Evolutionary conservation across 2,329 filamentous ascomycete genomes (phyloP).

Genomic region (Emergomyces pasteurianus): DNA sequence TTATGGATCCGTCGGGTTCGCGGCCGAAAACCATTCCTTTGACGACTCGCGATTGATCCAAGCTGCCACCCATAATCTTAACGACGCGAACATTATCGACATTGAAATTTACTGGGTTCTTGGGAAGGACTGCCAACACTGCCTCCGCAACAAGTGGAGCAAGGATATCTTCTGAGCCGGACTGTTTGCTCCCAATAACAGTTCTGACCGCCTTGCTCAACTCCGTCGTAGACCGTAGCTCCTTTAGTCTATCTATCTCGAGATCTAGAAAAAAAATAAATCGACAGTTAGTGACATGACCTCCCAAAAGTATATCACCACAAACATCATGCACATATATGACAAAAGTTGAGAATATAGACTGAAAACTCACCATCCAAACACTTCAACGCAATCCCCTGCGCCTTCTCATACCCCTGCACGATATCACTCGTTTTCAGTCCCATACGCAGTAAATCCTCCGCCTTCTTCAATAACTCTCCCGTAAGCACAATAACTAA

Average conservation of each 20-base stretch:
- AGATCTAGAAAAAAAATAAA: slow-evolving; percentile 46
- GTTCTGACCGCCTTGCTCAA: slow-evolving; percentile 92
- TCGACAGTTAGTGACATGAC: slow-evolving; percentile 4
- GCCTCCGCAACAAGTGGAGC: slow-evolving; percentile 77
- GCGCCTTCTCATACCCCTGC: slow-evolving; percentile 87
- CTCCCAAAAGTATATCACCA: slow-evolving; percentile 2
- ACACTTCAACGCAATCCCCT: slow-evolving; percentile 71
- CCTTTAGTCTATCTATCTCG: slow-evolving; percentile 77
- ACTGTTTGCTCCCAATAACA: slow-evolving; percentile 94
- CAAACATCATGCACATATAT: background rate
- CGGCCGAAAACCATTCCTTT: slow-evolving; percentile 98
- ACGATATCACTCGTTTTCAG: slow-evolving; percentile 98
- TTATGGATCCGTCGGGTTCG: slow-evolving; percentile 82
- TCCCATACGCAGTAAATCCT: slow-evolving; percentile 91
- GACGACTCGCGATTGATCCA: slow-evolving; percentile 88
- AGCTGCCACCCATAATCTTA: slow-evolving; percentile 96
- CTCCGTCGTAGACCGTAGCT: slow-evolving; percentile 68
- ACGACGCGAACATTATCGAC: slow-evolving; percentile 98
- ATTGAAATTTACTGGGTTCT: slow-evolving; percentile 93
- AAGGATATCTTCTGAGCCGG: slow-evolving; percentile 79
- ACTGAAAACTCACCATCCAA: slow-evolving; percentile 51
- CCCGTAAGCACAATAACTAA: slow-evolving; percentile 92
- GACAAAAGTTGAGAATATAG: background rate
- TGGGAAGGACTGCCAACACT: slow-evolving; percentile 77
- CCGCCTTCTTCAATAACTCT: slow-evolving; percentile 91